Evolutionary conservation across 2,329 filamentous ascomycete species (phyloP), one percentile per base, ranked within the genome.

Genomic region (Trichoderma gracile): DNA sequence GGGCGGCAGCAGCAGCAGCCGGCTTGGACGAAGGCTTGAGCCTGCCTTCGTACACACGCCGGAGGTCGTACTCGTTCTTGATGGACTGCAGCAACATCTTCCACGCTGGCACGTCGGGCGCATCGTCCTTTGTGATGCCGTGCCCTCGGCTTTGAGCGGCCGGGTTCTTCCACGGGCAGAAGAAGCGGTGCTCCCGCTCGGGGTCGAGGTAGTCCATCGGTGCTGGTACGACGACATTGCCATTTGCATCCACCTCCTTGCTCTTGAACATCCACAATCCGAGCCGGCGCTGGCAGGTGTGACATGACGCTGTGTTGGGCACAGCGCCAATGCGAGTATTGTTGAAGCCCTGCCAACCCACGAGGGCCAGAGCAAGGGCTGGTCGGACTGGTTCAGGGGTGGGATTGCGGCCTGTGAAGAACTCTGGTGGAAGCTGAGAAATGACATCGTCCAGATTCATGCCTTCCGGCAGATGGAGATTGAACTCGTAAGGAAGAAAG

Each of bases 221-320:
- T 3, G 87, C 84, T 1, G 84, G 82, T 5, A 84, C 80, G 12
- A 88, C 75, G 10, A 87, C 78, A 42, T 82, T 76, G 0, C 81
- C 82, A 17, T 78, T 76, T 1, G 80, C 78, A 65, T 86, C 83
- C 33, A 89, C 84, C 70, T 86, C 85, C 75, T 89, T 93, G 75
- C 88, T 89, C 72, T 88, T 90, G 75, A 96, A 98, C 81, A 99
- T 89, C 95, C 95, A 99, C 2, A 99, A 82, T 0, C 95, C 95
- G 0, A 98, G 81, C 1, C 93, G 87, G 65, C 95, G 88, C 72
- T 96, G 90, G 74, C 95, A 99, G 21, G 92, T 91, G 65, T 89
- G 84, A 75, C 95, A 99, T 5, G 87, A 88, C 6, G 91, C 88
- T 17, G 94, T 85, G 66, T 92, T 90, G 46, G 89, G 86, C 23